Evolutionary conservation across 495 filamentous ascomycete genomes (phyloP), one percentile per base, ranked within the genome.

Genomic region (Neurospora hispaniola): DNA sequence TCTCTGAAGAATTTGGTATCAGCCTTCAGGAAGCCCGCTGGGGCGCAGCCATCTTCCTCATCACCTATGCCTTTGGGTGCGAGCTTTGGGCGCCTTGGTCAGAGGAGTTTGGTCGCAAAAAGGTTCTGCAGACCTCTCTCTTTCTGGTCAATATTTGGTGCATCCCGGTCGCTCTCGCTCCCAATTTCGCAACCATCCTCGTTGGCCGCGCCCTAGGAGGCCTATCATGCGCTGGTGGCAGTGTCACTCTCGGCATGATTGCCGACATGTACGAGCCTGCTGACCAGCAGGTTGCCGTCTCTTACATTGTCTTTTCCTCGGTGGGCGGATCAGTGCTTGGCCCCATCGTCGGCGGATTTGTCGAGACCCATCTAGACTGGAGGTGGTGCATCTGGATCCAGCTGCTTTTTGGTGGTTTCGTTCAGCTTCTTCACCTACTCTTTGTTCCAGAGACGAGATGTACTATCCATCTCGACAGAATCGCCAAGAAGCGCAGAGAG

Each of bases 41-140:
- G 20, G 91, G 91, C 39, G 89, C 91, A 41, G 88, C 88, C 74
- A 86, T 92, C 69, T 94, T 93, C 82, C 84, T 94, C 42, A 82
- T 94, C 54, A 79, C 86, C 5, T 94, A 94, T 76, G 91, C 90
- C 35, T 93, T 94, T 77, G 92, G 92, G 8, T 94, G 91, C 78
- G 92, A 94, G 79, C 83, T 94, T 0, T 94, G 91, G 91, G 92
- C 92, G 0, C 92, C 92, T 0, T 94, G 91, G 91, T 89, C 86
- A 27, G 92, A 94, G 75, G 92, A 94, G 75, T 85, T 91, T 68
- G 92, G 92, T n/a, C 88, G 92, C 68, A 90, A 89, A 84, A 88
- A 88, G 3, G 86, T 93, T 77, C 83, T 93, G 74, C 92, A 93
- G 83, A 82, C 89, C 69, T 90, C 87, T 70, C 80, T 94, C 48